Base-by-base conservation (phyloP, 2,329 filamentous ascomycete genomes). In the Clonostachys solani region DNA sequence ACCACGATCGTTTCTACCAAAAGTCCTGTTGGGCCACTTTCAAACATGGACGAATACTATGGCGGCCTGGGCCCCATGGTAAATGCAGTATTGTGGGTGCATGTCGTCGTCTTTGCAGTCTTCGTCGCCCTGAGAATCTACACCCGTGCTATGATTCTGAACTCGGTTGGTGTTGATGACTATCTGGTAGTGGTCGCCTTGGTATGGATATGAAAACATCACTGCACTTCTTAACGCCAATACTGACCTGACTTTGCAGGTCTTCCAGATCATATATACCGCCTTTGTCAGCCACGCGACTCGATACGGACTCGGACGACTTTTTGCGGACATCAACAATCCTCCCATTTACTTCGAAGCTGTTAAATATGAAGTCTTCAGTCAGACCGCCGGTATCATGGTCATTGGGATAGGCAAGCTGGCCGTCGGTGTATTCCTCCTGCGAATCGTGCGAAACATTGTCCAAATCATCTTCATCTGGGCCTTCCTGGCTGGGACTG, bases 371-470 rank as follows among this genome's bases (percentile, higher is more conserved):
- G 48, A 52, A 33, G 46, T 50, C 19, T 47, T 52, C 16, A 47
- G 43, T 5, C 50, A 52, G 16, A 49, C 40, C 9, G 47, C 50
- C 37, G 50, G 50, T 45, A 54, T 54, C 44, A 49, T 54, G 38
- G 47, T 49, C 47, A 48, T 54, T 33, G 47, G 35, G 12, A 47
- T 44, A 6, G 42, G 45, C 40, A 52, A 52, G 45, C 40, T 44
- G 2, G 45, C 52, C 15, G 49, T 54, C 17, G 50, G 37, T 36
- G 47, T 54, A 42, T 47, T 54, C 33, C 50, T 64, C 15, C 51
- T 63, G 34, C 61, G 61, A 35, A 53, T 61, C 42, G 51, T 60
- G 17, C 45, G 45, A 12, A 52, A 57, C n/a, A 48, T 43, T 12
- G 53, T 53, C 47, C 57, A 59, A 50, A 51, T 48, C 36, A 42